Conservation (phyloP, 1,139 yeast genomes). For the Taphrina sp. region DNA sequence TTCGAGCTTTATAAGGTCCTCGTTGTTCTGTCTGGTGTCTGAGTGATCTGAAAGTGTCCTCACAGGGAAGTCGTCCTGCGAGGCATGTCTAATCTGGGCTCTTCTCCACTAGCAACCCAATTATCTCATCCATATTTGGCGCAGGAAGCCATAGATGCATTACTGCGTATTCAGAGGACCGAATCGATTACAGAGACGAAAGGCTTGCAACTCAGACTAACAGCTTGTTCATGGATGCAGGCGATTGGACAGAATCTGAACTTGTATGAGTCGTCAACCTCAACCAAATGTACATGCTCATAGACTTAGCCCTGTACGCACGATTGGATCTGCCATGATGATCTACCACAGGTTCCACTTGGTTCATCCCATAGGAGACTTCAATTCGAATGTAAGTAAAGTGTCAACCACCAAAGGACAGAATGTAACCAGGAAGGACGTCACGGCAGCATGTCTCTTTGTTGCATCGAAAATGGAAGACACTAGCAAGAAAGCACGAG, state of each 20-base stretch:
- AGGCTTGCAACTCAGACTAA: slow-evolving; percentile 26
- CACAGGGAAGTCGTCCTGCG: not conserved
- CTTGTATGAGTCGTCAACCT: slow-evolving; percentile 21
- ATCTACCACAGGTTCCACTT: slow-evolving; percentile 70
- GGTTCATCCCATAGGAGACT: slow-evolving; percentile 38
- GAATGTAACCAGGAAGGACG: too few species aligned
- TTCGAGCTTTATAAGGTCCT: too few species aligned
- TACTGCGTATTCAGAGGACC: slow-evolving; percentile 10
- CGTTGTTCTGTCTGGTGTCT: too few species aligned
- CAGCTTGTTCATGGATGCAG: slow-evolving; percentile 32
- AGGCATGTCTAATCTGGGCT: not conserved
- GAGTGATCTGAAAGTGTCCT: not conserved
- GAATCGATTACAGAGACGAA: slow-evolving; percentile 25
- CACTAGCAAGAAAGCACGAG: slow-evolving; percentile 75
- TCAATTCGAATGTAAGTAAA: slow-evolving; percentile 42
- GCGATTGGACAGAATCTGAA: slow-evolving; percentile 21
- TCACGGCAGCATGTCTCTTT: slow-evolving; percentile 71
- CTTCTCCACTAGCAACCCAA: slow-evolving; percentile 28
- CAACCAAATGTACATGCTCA: too few species aligned
- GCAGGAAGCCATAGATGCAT: slow-evolving; percentile 7
- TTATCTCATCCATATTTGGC: slow-evolving; percentile 33
- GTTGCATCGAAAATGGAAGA: slow-evolving; percentile 84
- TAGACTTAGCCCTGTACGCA: slow-evolving; percentile 42
- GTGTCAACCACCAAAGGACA: too few species aligned
- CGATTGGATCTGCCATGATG: slow-evolving; percentile 47